These are phyloP conservation scores for Cornus kousa DNA, from an alignment of 148 eudicot genomes.

Conservation along the genomic window DNA sequence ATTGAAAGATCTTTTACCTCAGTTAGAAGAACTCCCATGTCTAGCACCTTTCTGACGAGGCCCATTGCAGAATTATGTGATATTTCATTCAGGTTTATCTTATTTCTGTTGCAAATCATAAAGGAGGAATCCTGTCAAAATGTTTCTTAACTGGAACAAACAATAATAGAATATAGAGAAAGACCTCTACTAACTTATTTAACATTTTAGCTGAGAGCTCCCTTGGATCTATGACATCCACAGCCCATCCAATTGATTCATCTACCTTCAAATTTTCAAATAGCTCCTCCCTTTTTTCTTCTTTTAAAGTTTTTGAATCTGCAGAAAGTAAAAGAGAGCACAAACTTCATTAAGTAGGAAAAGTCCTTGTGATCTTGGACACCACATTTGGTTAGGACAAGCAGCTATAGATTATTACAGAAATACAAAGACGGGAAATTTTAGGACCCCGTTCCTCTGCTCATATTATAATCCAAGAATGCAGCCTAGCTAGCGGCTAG, in stretches of 20 bases:
- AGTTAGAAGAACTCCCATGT: conserved; percentile 79
- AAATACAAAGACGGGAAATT: not conserved
- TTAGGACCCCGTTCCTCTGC: not conserved
- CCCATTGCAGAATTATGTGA: conserved; percentile 96
- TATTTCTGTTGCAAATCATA: conserved; percentile 46
- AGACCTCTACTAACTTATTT: conserved; percentile 53
- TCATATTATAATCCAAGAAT: not conserved
- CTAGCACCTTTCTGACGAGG: conserved; percentile 67
- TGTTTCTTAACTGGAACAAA: not conserved
- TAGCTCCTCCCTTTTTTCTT: conserved; percentile 91
- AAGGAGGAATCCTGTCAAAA: conserved; percentile 2
- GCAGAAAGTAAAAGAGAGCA: conserved; percentile 15
- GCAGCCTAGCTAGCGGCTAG: not conserved
- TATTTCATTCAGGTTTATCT: conserved; percentile 94
- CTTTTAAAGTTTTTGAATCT: conserved; percentile 98
- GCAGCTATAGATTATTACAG: not conserved
- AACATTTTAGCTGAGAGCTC: conserved; percentile 97
- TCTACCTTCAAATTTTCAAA: conserved; percentile 82
- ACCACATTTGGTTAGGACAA: not conserved
- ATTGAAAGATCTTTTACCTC: conserved; percentile 46
- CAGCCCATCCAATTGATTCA: conserved; percentile 92
- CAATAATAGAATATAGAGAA: conserved; percentile 10
- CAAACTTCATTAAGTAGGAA: not conserved
- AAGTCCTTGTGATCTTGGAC: not conserved
- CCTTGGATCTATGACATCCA: conserved; percentile 89